These are phyloP conservation scores for Amoebophrya sp. DNA, from an alignment of 169 alveolate species.

Conservation along the genomic window DNA sequence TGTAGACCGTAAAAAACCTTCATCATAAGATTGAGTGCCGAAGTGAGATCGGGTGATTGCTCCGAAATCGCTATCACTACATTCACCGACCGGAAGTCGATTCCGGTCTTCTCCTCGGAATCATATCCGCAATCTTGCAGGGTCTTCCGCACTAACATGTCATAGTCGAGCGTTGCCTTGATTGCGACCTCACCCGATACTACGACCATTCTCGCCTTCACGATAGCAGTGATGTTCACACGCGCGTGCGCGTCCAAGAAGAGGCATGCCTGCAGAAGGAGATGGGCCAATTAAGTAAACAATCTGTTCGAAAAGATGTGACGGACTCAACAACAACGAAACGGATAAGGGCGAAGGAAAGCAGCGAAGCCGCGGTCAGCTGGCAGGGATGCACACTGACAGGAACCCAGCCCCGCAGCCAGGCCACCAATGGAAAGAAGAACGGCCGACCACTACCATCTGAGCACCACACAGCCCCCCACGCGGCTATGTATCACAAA, in stretches of 20 bases:
- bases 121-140: background rate
- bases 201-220: background rate
- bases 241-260: background rate
- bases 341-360: too few species aligned
- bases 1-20: too few species aligned
- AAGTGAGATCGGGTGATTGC: constrained; percentile 83
- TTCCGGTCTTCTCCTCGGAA: constrained; percentile 48
- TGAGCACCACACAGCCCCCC: too few species aligned
- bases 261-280: background rate
- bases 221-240: background rate
- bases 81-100: constrained; percentile 79
- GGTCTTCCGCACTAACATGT: background rate
- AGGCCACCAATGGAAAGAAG: too few species aligned
- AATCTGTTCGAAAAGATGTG: too few species aligned
- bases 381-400: too few species aligned
- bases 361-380: too few species aligned
- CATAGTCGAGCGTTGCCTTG: background rate
- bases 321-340: too few species aligned
- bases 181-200: background rate
- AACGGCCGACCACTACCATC: too few species aligned
- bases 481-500: too few species aligned
- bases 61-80: constrained; percentile 74
- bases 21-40: background rate
- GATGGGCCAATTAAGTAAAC: too few species aligned
- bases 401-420: too few species aligned